These are phyloP conservation scores for Pholiota microspora DNA, from an alignment of 768 basidiomycete species.

Conservation along the genomic window DNA sequence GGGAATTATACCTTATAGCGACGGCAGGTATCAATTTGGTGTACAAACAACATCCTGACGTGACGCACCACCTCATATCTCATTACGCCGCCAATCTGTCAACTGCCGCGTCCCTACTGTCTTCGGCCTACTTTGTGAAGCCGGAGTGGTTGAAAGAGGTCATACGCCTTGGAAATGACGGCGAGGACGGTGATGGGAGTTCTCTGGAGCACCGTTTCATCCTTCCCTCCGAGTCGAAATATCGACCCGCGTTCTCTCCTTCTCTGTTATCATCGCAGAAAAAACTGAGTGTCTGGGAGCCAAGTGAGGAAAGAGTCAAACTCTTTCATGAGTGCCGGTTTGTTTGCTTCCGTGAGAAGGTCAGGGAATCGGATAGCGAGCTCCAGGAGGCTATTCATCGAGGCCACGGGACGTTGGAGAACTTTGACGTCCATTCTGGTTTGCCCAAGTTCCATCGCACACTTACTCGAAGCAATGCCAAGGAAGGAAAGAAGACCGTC, in stretches of 20 bases:
- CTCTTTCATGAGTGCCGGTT: conserved; percentile 57
- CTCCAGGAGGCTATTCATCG: conserved; percentile 52
- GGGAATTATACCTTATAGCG: not conserved
- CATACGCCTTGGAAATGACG: conserved; percentile 44
- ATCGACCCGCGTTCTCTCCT: conserved; percentile 55
- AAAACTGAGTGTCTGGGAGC: conserved; percentile 59
- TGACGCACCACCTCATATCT: conserved; percentile 66
- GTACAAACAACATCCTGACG: conserved; percentile 37
- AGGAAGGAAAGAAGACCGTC: conserved; percentile 46
- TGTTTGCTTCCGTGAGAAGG: conserved; percentile 57
- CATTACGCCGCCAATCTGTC: conserved; percentile 46
- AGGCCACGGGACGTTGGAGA: conserved; percentile 62
- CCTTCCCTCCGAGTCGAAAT: conserved; percentile 53
- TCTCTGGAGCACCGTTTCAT: conserved; percentile 49
- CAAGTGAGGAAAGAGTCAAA: conserved; percentile 58
- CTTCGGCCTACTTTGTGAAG: conserved; percentile 57
- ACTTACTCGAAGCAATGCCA: conserved; percentile 50
- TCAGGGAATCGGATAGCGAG: conserved; percentile 44
- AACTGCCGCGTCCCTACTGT: conserved; percentile 59
- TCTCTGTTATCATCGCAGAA: conserved; percentile 47
- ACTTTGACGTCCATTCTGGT: conserved; percentile 52
- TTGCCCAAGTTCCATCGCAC: conserved; percentile 48
- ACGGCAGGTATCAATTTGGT: conserved; percentile 57
- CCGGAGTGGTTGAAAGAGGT: conserved; percentile 68
- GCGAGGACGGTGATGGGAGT: conserved; percentile 30